Percentiles rank a stretch among this genome's conserved stretches.
Conservation (phyloP, 805 yeast genomes). For the Kluyveromyces lactis region DNA sequence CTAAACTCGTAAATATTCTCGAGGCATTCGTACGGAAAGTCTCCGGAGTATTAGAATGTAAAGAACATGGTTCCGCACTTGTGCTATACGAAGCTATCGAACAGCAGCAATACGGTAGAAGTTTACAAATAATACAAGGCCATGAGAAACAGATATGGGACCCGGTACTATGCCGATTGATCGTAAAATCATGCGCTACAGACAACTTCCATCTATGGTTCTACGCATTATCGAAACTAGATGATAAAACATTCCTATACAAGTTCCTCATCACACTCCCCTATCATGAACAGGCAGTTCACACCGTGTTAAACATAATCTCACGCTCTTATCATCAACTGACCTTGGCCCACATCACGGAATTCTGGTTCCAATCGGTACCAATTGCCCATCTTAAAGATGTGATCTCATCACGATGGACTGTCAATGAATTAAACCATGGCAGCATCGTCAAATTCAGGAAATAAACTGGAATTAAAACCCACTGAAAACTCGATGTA, state of each 20-base stretch:
- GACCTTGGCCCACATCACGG: background rate
- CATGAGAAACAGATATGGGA: background rate
- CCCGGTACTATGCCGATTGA: background rate
- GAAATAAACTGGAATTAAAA: no score
- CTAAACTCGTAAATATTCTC: background rate
- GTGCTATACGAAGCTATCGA: background rate
- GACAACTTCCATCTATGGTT: conserved; percentile 2
- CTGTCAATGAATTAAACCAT: background rate
- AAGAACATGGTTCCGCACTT: background rate
- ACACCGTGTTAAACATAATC: background rate
- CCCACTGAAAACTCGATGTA: no score
- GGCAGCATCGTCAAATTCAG: background rate
- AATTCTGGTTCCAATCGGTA: background rate
- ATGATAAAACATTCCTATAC: background rate
- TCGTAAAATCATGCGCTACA: background rate
- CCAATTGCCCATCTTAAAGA: background rate
- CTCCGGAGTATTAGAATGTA: background rate
- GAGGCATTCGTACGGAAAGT: background rate
- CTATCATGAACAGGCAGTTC: background rate
- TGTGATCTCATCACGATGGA: background rate
- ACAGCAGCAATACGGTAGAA: background rate
- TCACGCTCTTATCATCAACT: background rate
- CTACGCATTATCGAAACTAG: background rate
- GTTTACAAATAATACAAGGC: background rate
- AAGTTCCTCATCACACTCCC: background rate